These are phyloP conservation scores for Pseudoneurospora amorphoporcata DNA, from an alignment of 495 filamentous ascomycete genomes.

Conservation along the genomic window DNA sequence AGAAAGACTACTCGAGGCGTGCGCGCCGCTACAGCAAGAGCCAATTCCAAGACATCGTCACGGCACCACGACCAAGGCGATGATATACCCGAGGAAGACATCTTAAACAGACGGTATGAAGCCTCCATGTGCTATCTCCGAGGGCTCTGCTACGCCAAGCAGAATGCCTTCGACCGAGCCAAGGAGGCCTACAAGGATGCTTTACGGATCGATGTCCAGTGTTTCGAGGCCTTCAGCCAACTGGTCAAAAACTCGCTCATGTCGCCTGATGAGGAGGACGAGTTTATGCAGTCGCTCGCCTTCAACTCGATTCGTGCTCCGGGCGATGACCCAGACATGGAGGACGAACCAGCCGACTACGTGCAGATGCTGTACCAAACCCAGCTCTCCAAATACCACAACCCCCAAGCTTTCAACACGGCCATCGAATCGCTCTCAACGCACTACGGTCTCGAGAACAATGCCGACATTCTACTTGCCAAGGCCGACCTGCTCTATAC, in stretches of 20 bases:
- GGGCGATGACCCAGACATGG: slow-evolving; percentile 40
- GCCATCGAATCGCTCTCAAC: slow-evolving; percentile 85
- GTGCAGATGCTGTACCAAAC: slow-evolving; percentile 96
- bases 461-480: slow-evolving; percentile 89
- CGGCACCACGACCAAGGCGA: slow-evolving; percentile 40
- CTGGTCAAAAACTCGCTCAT: slow-evolving; percentile 95
- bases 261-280: slow-evolving; percentile 94
- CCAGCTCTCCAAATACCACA: slow-evolving; percentile 89
- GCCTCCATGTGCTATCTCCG: slow-evolving; percentile 95
- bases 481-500: slow-evolving; percentile 87
- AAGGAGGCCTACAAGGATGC: slow-evolving; percentile 98
- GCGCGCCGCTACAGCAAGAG: slow-evolving; percentile 27
- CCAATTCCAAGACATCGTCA: slow-evolving; percentile 34
- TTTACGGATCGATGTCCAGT: slow-evolving; percentile 93
- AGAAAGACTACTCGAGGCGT: slow-evolving; percentile 37
- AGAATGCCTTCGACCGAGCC: slow-evolving; percentile 93
- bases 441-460: slow-evolving; percentile 79
- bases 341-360: slow-evolving; percentile 83
- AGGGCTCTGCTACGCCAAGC: slow-evolving; percentile 89
- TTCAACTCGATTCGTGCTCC: slow-evolving; percentile 67
- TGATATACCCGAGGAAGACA: slow-evolving; percentile 57
- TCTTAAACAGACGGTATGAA: slow-evolving; percentile 71
- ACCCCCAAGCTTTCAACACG: slow-evolving; percentile 69
- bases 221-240: slow-evolving; percentile 95
- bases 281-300: slow-evolving; percentile 82